Percentiles rank a stretch among this genome's conserved stretches.
These are phyloP conservation scores for Glebionis coronaria DNA, from an alignment of 129 eudicot genomes.

Conservation along the genomic window DNA sequence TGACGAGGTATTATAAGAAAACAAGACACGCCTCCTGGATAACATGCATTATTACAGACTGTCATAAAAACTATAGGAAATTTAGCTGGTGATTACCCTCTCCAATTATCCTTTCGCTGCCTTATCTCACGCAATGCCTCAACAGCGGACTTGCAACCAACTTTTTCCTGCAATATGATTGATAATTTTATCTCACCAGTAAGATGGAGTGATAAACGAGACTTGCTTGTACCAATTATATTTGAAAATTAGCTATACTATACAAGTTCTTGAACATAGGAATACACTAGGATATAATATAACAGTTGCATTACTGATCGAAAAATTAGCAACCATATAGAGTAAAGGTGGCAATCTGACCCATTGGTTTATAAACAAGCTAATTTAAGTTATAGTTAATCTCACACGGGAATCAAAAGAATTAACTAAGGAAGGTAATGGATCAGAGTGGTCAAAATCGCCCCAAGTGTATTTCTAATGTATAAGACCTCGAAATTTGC, in stretches of 20 bases:
- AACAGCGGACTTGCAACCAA: constrained; percentile 70
- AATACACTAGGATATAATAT: not conserved
- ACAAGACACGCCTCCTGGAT: not conserved
- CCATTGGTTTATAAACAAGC: too few relatives aligned
- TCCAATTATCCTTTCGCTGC: constrained; percentile 83
- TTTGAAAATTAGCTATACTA: not conserved
- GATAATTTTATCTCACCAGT: not conserved
- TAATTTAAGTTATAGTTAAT: too few relatives aligned
- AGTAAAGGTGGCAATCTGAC: not conserved
- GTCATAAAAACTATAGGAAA: constrained; percentile 8
- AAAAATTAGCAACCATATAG: constrained; percentile 1
- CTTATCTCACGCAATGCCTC: constrained; percentile 76
- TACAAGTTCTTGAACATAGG: not conserved
- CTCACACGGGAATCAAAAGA: too few relatives aligned
- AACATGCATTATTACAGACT: constrained; percentile 27
- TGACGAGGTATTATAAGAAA: constrained; percentile 1
- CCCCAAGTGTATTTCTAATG: too few relatives aligned
- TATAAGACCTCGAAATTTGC: too few relatives aligned
- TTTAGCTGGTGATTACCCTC: constrained; percentile 41
- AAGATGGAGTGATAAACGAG: too few relatives aligned
- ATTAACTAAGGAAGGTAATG: too few relatives aligned
- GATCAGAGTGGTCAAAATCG: too few relatives aligned
- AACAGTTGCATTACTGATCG: not conserved
- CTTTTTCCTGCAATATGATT: constrained; percentile 51
- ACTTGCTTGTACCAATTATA: too few relatives aligned